Conservation (phyloP, 768 basidiomycete genomes). For the Kondoa subrosea region DNA sequence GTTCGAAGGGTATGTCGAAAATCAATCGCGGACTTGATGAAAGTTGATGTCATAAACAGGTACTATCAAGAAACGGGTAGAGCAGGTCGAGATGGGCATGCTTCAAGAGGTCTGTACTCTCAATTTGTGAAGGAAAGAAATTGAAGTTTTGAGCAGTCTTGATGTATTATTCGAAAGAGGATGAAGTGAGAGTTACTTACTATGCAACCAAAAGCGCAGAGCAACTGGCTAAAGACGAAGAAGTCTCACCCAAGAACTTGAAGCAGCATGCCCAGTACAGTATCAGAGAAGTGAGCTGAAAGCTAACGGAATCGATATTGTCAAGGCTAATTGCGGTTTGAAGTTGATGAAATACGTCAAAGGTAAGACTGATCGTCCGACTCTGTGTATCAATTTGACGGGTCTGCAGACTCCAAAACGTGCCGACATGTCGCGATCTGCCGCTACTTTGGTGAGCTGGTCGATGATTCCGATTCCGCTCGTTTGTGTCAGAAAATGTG, state of each 20-base stretch:
- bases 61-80: slow-evolving; percentile 19
- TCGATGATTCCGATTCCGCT: not conserved
- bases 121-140: not conserved
- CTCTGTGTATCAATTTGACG: slow-evolving; percentile 6
- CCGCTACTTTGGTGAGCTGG: slow-evolving; percentile 16
- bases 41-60: not conserved
- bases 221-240: slow-evolving; percentile 3
- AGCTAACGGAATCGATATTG: too few relatives aligned
- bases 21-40: not conserved
- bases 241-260: not conserved
- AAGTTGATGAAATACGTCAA: slow-evolving; percentile 15
- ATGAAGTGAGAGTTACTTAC: slow-evolving; percentile 9
- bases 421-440: slow-evolving; percentile 1
- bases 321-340: not conserved
- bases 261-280: not conserved
- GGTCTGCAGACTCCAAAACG: not conserved
- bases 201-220: slow-evolving; percentile 4
- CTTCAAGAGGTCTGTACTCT: slow-evolving; percentile 3
- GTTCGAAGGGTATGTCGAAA: slow-evolving; percentile 12
- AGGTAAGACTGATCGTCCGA: slow-evolving; percentile 3
- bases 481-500: slow-evolving; percentile 16
- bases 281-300: slow-evolving; percentile 9
- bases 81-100: slow-evolving; percentile 16
- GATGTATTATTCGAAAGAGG: slow-evolving; percentile 12
- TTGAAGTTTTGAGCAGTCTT: not conserved